A percentile compares a stretch with the other conserved stretches of the same genome.
Evolutionary conservation across 768 basidiomycete genomes (phyloP).

Genomic region (Boletus vermiculosoides): DNA sequence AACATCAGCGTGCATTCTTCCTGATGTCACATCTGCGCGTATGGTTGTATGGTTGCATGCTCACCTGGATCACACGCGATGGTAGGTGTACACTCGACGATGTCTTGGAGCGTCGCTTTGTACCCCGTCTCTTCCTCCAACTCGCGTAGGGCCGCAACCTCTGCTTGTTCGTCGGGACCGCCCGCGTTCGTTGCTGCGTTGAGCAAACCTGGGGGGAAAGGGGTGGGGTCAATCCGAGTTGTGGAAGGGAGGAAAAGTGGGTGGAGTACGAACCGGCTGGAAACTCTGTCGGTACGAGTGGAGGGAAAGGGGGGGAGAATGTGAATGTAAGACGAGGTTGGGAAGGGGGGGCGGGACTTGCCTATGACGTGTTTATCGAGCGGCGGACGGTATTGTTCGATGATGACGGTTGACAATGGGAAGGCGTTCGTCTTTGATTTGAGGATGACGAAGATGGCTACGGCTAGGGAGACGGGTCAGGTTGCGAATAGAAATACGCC

Average conservation of each 20-base stretch:
- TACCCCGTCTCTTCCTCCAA: conserved; percentile 93
- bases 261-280: conserved; percentile 48
- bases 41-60: neutral
- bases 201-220: conserved; percentile 61
- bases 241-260: conserved; percentile 16
- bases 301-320: no score
- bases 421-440: conserved; percentile 72
- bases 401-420: conserved; percentile 73
- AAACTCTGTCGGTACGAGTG: conserved; percentile 40
- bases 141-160: conserved; percentile 81
- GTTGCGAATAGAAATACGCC: neutral
- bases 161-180: conserved; percentile 58
- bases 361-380: conserved; percentile 76
- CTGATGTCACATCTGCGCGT: neutral
- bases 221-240: neutral
- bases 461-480: conserved; percentile 46
- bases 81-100: conserved; percentile 62
- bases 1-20: neutral
- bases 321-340: neutral
- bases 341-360: conserved; percentile 17
- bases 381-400: conserved; percentile 93
- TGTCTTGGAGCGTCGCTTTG: conserved; percentile 49
- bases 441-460: conserved; percentile 80
- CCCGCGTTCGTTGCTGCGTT: conserved; percentile 52
- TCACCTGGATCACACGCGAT: conserved; percentile 72